Conservation (phyloP, 2,329 filamentous ascomycete genomes). For the Cercospora sesami region DNA sequence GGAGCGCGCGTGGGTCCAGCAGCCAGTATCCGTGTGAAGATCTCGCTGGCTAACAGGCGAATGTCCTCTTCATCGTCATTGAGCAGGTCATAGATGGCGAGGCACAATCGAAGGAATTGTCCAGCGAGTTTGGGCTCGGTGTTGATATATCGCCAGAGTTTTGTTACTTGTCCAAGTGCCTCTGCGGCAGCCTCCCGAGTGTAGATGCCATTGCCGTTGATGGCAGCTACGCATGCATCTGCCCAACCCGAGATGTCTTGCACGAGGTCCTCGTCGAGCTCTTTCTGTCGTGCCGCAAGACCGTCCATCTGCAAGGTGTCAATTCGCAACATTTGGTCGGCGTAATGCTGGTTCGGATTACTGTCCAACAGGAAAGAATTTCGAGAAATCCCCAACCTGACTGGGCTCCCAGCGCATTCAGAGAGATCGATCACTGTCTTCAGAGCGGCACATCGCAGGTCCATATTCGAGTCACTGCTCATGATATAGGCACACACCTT, state of each 20-base stretch:
- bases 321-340: constrained; percentile 28
- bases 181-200: constrained; percentile 35
- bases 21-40: constrained; percentile 51
- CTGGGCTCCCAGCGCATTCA: background rate
- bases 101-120: constrained; percentile 55
- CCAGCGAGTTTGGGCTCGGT: constrained; percentile 6
- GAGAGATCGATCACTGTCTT: constrained; percentile 4
- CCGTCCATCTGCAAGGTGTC: constrained; percentile 19
- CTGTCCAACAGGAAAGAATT: background rate
- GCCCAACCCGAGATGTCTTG: constrained; percentile 19
- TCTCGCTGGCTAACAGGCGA: constrained; percentile 62
- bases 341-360: constrained; percentile 24
- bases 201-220: constrained; percentile 31
- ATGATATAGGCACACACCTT: constrained; percentile 19
- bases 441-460: constrained; percentile 22
- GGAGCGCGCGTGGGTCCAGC: constrained; percentile 14
- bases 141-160: constrained; percentile 22
- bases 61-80: constrained; percentile 93
- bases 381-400: background rate
- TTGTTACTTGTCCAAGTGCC: constrained; percentile 26
- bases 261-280: background rate
- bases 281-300: background rate
- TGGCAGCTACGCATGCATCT: constrained; percentile 21
- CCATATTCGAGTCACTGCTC: background rate
- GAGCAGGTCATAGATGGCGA: constrained; percentile 72